Evolutionary conservation across 106 monocot species (phyloP).

Genomic region (Acanthochlamys bracteata): DNA sequence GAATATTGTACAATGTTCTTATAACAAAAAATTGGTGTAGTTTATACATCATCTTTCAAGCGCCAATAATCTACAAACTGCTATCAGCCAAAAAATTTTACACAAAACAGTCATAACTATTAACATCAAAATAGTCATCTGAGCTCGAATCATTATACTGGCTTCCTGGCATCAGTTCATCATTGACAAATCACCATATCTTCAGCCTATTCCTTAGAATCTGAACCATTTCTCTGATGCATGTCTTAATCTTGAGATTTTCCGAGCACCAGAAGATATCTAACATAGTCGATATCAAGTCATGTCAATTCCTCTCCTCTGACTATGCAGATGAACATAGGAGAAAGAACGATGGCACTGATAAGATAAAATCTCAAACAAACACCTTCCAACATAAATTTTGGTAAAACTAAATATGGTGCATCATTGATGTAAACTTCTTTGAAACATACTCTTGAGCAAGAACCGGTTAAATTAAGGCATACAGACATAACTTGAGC

Average conservation of each 20-base stretch:
- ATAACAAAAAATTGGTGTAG: no score
- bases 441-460: no score
- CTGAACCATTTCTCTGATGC: slow-evolving; percentile 34
- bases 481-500: no score
- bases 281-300: slow-evolving; percentile 67
- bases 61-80: no score
- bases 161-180: background rate
- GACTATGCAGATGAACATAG: slow-evolving; percentile 70
- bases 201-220: slow-evolving; percentile 17
- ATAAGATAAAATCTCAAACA: background rate
- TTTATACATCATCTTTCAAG: no score
- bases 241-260: slow-evolving; percentile 36
- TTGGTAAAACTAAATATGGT: no score
- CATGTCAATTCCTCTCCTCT: slow-evolving; percentile 54
- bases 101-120: background rate
- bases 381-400: background rate
- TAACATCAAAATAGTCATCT: background rate
- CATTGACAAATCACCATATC: background rate
- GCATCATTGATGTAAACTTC: no score
- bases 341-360: background rate
- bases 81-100: no score
- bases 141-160: background rate
- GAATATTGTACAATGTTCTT: no score
- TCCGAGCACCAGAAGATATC: slow-evolving; percentile 46
- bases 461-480: no score